These are phyloP conservation scores for Monosporascus ibericus DNA, from an alignment of 2,329 filamentous ascomycete genomes.

Conservation along the genomic window DNA sequence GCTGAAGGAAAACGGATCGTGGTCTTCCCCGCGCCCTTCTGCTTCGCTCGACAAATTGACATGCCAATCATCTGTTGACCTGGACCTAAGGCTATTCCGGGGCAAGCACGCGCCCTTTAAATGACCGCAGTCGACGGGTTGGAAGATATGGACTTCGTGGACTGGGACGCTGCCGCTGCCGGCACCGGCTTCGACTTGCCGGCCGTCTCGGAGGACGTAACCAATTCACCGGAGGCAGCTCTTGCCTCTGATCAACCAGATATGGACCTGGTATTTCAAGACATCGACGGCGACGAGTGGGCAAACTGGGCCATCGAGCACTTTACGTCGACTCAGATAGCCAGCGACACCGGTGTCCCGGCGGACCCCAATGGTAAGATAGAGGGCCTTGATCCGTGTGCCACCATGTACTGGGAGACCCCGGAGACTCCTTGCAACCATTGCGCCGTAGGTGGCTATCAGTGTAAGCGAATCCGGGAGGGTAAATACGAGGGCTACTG, in stretches of 20 bases:
- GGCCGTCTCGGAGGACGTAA: slow-evolving; percentile 29
- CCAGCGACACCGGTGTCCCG: slow-evolving; percentile 27
- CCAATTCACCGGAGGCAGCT: slow-evolving; percentile 21
- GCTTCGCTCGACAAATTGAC: background rate
- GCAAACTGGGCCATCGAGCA: slow-evolving; percentile 55
- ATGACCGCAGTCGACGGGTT: slow-evolving; percentile 44
- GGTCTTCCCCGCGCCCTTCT: background rate
- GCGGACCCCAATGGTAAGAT: slow-evolving; percentile 20
- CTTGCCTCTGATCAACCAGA: slow-evolving; percentile 21
- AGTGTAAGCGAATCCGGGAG: slow-evolving; percentile 56
- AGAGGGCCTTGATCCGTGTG: slow-evolving; percentile 18
- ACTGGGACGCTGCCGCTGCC: slow-evolving; percentile 47
- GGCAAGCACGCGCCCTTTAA: slow-evolving; percentile 9
- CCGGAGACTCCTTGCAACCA: slow-evolving; percentile 44
- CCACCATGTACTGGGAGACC: slow-evolving; percentile 35
- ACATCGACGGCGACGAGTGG: slow-evolving; percentile 53
- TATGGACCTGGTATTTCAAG: slow-evolving; percentile 49
- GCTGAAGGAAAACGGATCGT: too few species aligned
- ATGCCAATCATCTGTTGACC: background rate
- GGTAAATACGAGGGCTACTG: slow-evolving; percentile 56
- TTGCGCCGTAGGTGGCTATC: slow-evolving; percentile 46
- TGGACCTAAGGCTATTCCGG: background rate
- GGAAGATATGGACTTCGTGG: slow-evolving; percentile 54
- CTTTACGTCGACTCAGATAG: slow-evolving; percentile 39
- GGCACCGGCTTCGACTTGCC: slow-evolving; percentile 26